phyloP scores from a whole-genome alignment of 306 rosid species.

The Rubus parviflorus region DNA sequence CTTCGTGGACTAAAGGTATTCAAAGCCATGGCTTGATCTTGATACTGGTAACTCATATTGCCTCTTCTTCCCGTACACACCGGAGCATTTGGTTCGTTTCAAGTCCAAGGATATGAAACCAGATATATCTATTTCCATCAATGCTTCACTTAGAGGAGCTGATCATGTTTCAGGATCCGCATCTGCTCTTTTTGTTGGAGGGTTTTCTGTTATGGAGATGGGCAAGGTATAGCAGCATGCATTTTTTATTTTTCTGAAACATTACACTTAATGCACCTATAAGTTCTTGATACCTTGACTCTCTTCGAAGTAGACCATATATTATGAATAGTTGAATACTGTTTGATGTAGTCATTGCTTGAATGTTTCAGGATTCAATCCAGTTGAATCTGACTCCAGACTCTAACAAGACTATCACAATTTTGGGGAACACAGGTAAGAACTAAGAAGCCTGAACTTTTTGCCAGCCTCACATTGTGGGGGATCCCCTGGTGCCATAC shows the following conservation, averaged over 20 bases:
- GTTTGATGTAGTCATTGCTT: slow-evolving; percentile 6
- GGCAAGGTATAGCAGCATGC: slow-evolving; percentile 52
- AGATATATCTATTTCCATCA: slow-evolving; percentile 58
- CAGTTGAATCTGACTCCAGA: slow-evolving; percentile 71
- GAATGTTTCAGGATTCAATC: slow-evolving; percentile 43
- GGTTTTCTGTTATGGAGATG: slow-evolving; percentile 73
- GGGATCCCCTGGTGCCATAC: background rate
- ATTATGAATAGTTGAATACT: background rate
- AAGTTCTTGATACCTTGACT: background rate
- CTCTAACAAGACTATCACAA: slow-evolving; percentile 69
- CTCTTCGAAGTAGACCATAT: background rate
- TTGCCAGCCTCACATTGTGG: background rate
- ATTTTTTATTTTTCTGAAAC: slow-evolving; percentile 7
- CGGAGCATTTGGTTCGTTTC: slow-evolving; percentile 79
- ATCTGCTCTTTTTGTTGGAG: slow-evolving; percentile 80
- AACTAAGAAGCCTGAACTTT: slow-evolving; percentile 3
- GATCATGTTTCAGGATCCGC: slow-evolving; percentile 71
- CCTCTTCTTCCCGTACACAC: slow-evolving; percentile 86
- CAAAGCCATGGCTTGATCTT: slow-evolving; percentile 86
- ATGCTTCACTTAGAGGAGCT: slow-evolving; percentile 62
- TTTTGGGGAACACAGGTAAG: slow-evolving; percentile 89
- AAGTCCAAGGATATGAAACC: slow-evolving; percentile 70
- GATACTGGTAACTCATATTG: slow-evolving; percentile 68
- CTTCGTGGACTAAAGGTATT: slow-evolving; percentile 54
- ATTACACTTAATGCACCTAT: background rate